Evolutionary conservation across 2,329 filamentous ascomycete genomes (phyloP), one percentile per base, ranked within the genome.

Genomic region (Dendryphion nanum): DNA sequence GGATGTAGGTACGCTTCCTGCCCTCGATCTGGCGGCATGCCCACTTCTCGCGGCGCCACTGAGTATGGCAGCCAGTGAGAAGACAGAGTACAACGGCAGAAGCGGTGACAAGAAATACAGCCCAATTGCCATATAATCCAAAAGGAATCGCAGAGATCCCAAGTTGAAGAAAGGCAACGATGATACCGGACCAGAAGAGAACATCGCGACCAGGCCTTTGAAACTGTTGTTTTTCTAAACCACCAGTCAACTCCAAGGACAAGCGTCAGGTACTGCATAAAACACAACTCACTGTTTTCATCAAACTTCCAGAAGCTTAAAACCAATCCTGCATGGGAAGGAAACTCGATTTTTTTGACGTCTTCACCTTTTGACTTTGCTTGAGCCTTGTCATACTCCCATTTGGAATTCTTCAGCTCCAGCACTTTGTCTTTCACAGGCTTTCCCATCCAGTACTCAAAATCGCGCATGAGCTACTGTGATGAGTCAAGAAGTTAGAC

Each of bases 371-470:
- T 8, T 8, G 16, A 15, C 10, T 10, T 21, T 16, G 6, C 15
- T 6, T 10, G 30, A 18, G 17, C 30, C 23, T 30, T 16, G 29
- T 30, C 23, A 26, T 26, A 44, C 16, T 30, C 8, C 29, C 8
- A 30, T 30, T 30, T 10, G 10, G 10, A 12, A 10, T 10, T 10
- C 29, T 30, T 30, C 8, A 30, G 29, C 29, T 18, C 21, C 38
- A 35, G 8, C 8, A 30, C 29, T 30, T 30, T 30, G 2, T 33
- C 29, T 15, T 37, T 34, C 6, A 42, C 34, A 15, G 19, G 30
- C 24, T 16, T 23, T 18, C 26, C 30, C 47, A 44, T 46, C 44
- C 43, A 49, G 30, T 37, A 50, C 50, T 37, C 26, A 23, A 30
- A 10, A 20, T 37, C 35, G 8, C 26, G 24, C 6, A 44, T n/a